Evolutionary conservation across 306 rosid species (phyloP), one percentile per base, ranked within the genome.

Genomic region (Argentina anserina): DNA sequence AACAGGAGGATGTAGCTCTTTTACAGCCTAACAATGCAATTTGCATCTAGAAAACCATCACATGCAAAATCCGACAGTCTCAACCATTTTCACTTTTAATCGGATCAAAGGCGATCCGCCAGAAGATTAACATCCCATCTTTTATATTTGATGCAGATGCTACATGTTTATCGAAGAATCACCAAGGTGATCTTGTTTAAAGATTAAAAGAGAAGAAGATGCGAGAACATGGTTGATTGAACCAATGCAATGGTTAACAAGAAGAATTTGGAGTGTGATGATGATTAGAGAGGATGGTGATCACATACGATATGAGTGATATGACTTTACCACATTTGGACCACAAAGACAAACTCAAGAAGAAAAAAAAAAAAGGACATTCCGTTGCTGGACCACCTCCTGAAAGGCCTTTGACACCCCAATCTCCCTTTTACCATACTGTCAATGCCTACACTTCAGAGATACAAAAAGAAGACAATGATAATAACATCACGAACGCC

Each of bases 301-400:
- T 72, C 64, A 75, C 67, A 68, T 59, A n/a, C n/a, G n/a, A n/a
- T n/a, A n/a, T n/a, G n/a, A n/a, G n/a, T n/a, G n/a, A n/a, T n/a
- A 69, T 68, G 79, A 82, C 80, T 85, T 79, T 65, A 72, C 78
- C 69, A 23, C 21, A 60, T 67, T 55, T 73, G 97, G 96, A 83
- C 96, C 92, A 87, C 91, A 86, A 79, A 64, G 80, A 75, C 84
- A 28, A n/a, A 50, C 14, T 58, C 9, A 56, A 67, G 62, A 26
- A 68, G 75, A 75, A 73, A 45, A 67, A 65, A 26, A 68, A 76
- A 75, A 73, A 45, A 60, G 74, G 77, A 82, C 80, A 42, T 71
- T 68, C n/a, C 26, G 66, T 47, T 36, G 45, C 81, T 65, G 97
- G 92, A 90, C 96, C 98, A 87, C 87, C 65, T 77, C 79, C 83